Conservation (phyloP, 208 protist genomes). For the Trichomonas tenax region DNA sequence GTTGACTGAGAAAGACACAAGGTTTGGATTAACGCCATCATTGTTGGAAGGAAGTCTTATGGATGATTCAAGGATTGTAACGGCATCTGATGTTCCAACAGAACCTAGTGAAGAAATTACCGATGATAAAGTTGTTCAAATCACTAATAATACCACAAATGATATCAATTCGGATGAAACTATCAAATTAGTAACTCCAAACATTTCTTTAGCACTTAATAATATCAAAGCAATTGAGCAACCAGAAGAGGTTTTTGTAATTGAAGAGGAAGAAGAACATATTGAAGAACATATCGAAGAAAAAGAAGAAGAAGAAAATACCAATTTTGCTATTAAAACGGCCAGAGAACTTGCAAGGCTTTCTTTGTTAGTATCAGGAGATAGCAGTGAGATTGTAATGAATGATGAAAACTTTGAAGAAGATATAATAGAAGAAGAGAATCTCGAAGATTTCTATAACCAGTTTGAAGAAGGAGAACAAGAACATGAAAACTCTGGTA, state of each 20-base stretch:
- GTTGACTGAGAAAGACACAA: background rate
- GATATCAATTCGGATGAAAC: background rate
- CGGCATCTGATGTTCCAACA: background rate
- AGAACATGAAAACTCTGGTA: too few relatives aligned
- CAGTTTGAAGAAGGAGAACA: background rate
- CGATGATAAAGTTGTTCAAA: background rate
- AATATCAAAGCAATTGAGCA: background rate
- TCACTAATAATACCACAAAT: background rate
- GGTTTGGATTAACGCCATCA: background rate
- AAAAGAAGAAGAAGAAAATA: background rate
- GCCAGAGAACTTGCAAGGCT: background rate
- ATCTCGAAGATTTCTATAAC: background rate
- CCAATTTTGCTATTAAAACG: background rate
- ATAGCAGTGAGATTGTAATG: background rate
- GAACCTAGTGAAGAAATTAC: background rate
- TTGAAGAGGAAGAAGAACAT: too few relatives aligned
- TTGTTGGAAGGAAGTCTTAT: background rate
- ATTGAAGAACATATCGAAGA: background rate
- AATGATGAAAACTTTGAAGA: background rate
- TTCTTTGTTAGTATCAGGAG: background rate
- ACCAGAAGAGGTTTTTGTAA: background rate
- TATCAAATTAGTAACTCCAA: background rate
- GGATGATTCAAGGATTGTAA: background rate
- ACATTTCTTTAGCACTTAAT: background rate
- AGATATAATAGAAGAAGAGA: background rate